phyloP scores from a whole-genome alignment of 1,284 basidiomycete genomes.

The Athelia psychrophila region DNA sequence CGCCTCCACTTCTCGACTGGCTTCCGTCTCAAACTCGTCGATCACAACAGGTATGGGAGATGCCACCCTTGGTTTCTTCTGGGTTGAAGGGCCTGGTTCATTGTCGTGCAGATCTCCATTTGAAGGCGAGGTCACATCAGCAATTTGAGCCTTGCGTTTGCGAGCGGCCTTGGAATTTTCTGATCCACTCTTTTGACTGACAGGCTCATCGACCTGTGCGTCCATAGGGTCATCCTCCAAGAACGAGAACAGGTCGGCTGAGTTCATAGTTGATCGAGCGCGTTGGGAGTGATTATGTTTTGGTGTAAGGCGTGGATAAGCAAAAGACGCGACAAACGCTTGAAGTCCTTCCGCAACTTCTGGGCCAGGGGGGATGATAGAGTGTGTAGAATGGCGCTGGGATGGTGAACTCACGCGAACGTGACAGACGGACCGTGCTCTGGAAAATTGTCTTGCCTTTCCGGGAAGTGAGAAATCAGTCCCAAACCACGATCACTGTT shows the following conservation, averaged over 20 bases:
- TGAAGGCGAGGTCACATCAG: neutral
- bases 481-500: too few species aligned
- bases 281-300: neutral
- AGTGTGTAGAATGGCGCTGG: too few species aligned
- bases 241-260: conserved; percentile 41
- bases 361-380: too few species aligned
- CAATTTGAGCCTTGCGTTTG: conserved; percentile 24
- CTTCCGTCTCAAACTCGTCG: conserved; percentile 89
- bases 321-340: too few species aligned
- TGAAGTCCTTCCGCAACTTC: too few species aligned
- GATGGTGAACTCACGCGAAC: too few species aligned
- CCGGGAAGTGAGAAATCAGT: too few species aligned
- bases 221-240: conserved; percentile 18
- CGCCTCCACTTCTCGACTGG: conserved; percentile 84
- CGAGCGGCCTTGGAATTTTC: conserved; percentile 13
- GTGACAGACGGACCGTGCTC: too few species aligned
- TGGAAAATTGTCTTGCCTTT: too few species aligned
- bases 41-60: conserved; percentile 72
- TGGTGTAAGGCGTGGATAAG: too few species aligned
- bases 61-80: conserved; percentile 50
- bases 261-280: conserved; percentile 17
- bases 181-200: neutral
- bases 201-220: neutral
- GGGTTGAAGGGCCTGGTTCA: conserved; percentile 21
- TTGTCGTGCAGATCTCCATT: conserved; percentile 1